Conservation (phyloP, 306 rosid genomes). For the Dryas octopetala region DNA sequence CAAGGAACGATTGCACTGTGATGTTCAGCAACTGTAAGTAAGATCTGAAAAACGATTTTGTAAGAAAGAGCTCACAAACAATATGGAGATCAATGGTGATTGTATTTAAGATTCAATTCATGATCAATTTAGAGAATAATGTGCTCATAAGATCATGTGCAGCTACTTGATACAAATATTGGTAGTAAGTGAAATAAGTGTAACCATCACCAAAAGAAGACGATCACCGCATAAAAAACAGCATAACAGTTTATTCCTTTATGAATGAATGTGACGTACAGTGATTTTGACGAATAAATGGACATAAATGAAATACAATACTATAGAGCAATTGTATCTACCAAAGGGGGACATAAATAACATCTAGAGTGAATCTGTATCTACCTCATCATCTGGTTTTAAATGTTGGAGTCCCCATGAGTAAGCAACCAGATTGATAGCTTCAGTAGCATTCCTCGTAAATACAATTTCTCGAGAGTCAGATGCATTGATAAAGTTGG, state of each 20-base stretch:
- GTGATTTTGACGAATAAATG: not conserved
- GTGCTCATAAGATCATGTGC: not conserved
- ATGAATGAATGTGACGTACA: not conserved
- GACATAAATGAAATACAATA: not conserved
- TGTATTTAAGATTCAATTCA: not conserved
- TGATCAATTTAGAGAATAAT: not conserved
- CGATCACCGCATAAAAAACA: not conserved
- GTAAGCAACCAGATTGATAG: constrained; percentile 83
- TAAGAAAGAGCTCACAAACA: not conserved
- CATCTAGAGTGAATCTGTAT: not conserved
- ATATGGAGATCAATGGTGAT: not conserved
- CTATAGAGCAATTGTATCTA: no score
- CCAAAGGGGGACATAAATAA: no score
- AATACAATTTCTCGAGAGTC: constrained; percentile 72
- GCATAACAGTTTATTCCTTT: not conserved
- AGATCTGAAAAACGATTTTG: constrained; percentile 45
- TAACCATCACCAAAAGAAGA: not conserved
- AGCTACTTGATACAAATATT: not conserved
- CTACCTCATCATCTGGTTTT: constrained; percentile 80
- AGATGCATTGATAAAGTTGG: constrained; percentile 78
- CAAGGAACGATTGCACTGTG: constrained; percentile 96
- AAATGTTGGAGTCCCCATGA: constrained; percentile 82
- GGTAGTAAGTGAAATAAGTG: not conserved
- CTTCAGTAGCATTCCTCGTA: constrained; percentile 93
- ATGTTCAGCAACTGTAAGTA: constrained; percentile 89